These are phyloP conservation scores for Podospora didyma DNA, from an alignment of 495 filamentous ascomycete genomes.

Conservation along the genomic window DNA sequence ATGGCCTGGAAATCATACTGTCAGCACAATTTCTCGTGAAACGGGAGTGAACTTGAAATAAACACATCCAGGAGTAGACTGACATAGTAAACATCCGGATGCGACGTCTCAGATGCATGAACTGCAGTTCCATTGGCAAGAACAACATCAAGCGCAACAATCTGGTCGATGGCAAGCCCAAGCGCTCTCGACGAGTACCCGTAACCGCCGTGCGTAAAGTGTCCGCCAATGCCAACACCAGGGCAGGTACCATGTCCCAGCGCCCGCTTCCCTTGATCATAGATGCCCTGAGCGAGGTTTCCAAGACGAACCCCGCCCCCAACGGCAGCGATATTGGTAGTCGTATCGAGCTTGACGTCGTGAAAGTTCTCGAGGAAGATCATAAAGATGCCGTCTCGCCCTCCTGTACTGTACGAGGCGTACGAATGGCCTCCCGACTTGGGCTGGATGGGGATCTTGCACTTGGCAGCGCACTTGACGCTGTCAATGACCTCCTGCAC, in stretches of 20 bases:
- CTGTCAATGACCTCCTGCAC: slow-evolving; percentile 46
- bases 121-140: slow-evolving; percentile 54
- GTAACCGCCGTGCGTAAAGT: slow-evolving; percentile 65
- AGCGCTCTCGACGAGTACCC: slow-evolving; percentile 59
- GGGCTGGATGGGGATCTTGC: slow-evolving; percentile 55
- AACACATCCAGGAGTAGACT: slow-evolving; percentile 6
- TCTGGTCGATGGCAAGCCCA: slow-evolving; percentile 61
- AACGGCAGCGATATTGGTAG: slow-evolving; percentile 46
- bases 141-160: slow-evolving; percentile 59
- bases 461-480: slow-evolving; percentile 43
- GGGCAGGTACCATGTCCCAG: slow-evolving; percentile 62
- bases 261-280: slow-evolving; percentile 48
- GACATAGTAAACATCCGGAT: slow-evolving; percentile 52
- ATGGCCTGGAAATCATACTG: slow-evolving; percentile 32
- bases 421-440: slow-evolving; percentile 70
- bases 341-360: slow-evolving; percentile 21
- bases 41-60: background rate
- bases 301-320: slow-evolving; percentile 57
- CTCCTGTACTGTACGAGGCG: slow-evolving; percentile 50
- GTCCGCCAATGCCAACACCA: slow-evolving; percentile 62
- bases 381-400: slow-evolving; percentile 45
- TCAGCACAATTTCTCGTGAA: background rate
- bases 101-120: slow-evolving; percentile 30
- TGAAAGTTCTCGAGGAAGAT: slow-evolving; percentile 48
- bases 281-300: slow-evolving; percentile 51